Percentiles rank a stretch among this genome's conserved stretches.
These are phyloP conservation scores for Middelhovenomyces tepae DNA, from an alignment of 805 yeast species.

Conservation along the genomic window DNA sequence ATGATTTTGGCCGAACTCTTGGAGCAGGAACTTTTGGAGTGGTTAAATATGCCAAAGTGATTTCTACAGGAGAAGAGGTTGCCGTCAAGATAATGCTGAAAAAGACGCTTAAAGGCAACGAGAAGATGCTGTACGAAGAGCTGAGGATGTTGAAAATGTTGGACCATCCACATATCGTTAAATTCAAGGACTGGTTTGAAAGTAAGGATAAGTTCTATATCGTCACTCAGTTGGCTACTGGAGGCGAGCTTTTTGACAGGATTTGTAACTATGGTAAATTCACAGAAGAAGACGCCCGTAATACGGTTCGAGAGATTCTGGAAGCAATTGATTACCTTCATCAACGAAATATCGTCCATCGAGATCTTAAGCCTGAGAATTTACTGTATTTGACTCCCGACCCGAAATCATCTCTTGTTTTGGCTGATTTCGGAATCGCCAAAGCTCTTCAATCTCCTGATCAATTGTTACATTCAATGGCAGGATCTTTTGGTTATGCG, in stretches of 20 bases:
- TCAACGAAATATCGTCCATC: constrained; percentile 66
- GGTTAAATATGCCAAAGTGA: constrained; percentile 63
- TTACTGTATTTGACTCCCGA: constrained; percentile 58
- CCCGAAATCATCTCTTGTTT: constrained; percentile 63
- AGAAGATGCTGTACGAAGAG: constrained; percentile 71
- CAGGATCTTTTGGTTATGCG: constrained; percentile 93
- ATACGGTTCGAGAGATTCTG: constrained; percentile 62
- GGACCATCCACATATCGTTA: constrained; percentile 80
- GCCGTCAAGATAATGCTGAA: constrained; percentile 86
- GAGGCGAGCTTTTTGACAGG: constrained; percentile 91
- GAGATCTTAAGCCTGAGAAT: constrained; percentile 94
- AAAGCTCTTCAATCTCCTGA: constrained; percentile 53
- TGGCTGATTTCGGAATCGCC: constrained; percentile 96
- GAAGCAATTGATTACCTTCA: constrained; percentile 78
- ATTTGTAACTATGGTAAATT: constrained; percentile 73
- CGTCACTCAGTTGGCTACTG: constrained; percentile 90
- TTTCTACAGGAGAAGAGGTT: constrained; percentile 54
- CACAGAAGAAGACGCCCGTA: constrained; percentile 81
- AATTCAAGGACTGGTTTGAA: constrained; percentile 88
- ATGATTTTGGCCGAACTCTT: constrained; percentile 70
- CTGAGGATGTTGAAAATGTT: constrained; percentile 57
- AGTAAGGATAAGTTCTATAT: constrained; percentile 84
- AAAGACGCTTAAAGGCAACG: constrained; percentile 74
- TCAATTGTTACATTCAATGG: constrained; percentile 59
- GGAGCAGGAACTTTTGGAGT: constrained; percentile 97